phyloP scores from a whole-genome alignment of 495 filamentous ascomycete genomes.

The Amniculicola lignicola region DNA sequence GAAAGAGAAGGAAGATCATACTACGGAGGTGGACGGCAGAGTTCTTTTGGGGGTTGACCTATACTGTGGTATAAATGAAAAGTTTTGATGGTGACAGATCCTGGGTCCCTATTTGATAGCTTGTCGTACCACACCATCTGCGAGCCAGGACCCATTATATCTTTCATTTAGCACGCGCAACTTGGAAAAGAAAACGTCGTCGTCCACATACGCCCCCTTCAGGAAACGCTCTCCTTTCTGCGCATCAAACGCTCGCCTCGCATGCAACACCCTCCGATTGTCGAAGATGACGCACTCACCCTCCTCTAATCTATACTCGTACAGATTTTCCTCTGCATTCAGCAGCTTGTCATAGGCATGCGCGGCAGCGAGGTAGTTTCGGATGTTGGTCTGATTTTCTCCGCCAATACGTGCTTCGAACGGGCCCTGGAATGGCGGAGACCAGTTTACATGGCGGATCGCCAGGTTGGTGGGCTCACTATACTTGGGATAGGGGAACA shows the following conservation, averaged over 20 bases:
- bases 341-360: constrained; percentile 48
- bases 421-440: constrained; percentile 64
- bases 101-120: constrained; percentile 11
- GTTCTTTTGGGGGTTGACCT: too few species aligned
- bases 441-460: constrained; percentile 58
- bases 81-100: too few species aligned
- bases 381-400: constrained; percentile 19
- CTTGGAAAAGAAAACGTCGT: constrained; percentile 60
- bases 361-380: constrained; percentile 42
- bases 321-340: constrained; percentile 51
- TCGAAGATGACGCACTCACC: constrained; percentile 87
- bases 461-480: constrained; percentile 27
- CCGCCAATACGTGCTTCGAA: constrained; percentile 36
- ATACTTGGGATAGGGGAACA: constrained; percentile 33
- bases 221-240: constrained; percentile 67
- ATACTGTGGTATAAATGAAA: too few species aligned
- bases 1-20: too few species aligned
- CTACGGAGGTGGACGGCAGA: too few species aligned
- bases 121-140: constrained; percentile 24
- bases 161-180: constrained; percentile 44
- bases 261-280: constrained; percentile 77
- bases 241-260: constrained; percentile 66
- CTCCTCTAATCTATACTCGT: constrained; percentile 67
- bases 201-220: constrained; percentile 77
- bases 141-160: constrained; percentile 27